Conservation (phyloP, 2,329 filamentous ascomycete genomes). For the Aspergillus versicolor region DNA sequence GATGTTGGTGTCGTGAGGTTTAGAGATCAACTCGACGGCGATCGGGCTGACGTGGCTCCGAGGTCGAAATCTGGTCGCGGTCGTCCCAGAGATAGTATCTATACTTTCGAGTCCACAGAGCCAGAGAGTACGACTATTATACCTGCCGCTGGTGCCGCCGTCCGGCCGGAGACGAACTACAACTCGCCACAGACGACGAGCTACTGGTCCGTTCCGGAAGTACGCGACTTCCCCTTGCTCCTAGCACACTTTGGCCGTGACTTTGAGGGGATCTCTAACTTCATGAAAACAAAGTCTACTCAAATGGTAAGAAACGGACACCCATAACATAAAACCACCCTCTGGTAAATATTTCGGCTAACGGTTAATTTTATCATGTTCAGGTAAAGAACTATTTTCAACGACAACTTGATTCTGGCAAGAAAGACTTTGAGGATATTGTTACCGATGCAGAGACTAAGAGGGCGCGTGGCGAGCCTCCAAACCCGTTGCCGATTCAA, state of each 20-base stretch:
- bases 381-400: constrained; percentile 53
- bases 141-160: constrained; percentile 18
- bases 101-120: constrained; percentile 38
- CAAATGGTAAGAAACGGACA: constrained; percentile 45
- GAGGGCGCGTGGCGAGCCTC: constrained; percentile 45
- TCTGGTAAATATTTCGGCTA: not conserved
- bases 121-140: constrained; percentile 18
- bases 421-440: constrained; percentile 45
- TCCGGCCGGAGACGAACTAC: constrained; percentile 33
- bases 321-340: not conserved
- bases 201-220: constrained; percentile 54
- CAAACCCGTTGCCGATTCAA: constrained; percentile 44
- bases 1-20: constrained; percentile 19
- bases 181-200: constrained; percentile 47
- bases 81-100: constrained; percentile 34
- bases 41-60: constrained; percentile 21
- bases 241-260: constrained; percentile 49
- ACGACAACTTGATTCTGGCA: constrained; percentile 44
- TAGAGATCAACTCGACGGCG: constrained; percentile 31
- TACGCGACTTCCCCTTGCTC: constrained; percentile 47
- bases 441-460: constrained; percentile 45
- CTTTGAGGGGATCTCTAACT: constrained; percentile 49
- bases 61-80: constrained; percentile 30
- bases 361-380: not conserved
- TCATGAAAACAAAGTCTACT: constrained; percentile 54